Conservation (phyloP, 2,329 filamentous ascomycete species). For the Beauveria rudraprayagi region DNA sequence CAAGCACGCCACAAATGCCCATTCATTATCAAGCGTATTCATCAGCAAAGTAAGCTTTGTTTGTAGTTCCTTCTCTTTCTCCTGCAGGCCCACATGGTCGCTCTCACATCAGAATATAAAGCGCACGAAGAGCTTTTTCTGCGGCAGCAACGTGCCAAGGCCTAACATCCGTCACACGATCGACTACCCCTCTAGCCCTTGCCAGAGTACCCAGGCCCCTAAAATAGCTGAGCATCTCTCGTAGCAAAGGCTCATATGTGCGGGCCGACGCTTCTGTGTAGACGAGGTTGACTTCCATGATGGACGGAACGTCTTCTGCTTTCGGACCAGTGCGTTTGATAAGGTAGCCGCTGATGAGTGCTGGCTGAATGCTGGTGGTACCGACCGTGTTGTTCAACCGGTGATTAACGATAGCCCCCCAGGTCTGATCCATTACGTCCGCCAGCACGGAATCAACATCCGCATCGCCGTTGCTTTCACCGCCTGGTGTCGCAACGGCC, state of each 20-base stretch:
- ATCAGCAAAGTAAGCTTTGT: background rate
- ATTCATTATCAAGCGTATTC: background rate
- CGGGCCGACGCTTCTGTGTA: slow-evolving; percentile 43
- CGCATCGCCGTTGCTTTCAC: slow-evolving; percentile 33
- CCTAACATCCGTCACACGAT: slow-evolving; percentile 51
- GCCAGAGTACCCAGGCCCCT: slow-evolving; percentile 62
- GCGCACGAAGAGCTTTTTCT: slow-evolving; percentile 56
- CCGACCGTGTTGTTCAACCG: slow-evolving; percentile 52
- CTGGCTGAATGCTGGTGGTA: slow-evolving; percentile 45
- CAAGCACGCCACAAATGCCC: background rate
- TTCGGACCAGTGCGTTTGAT: slow-evolving; percentile 53
- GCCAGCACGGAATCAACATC: slow-evolving; percentile 57
- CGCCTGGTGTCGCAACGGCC: slow-evolving; percentile 37
- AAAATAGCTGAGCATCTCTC: slow-evolving; percentile 64
- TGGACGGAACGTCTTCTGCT: slow-evolving; percentile 48
- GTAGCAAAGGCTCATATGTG: slow-evolving; percentile 54
- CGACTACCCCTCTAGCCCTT: slow-evolving; percentile 54
- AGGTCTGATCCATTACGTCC: slow-evolving; percentile 67
- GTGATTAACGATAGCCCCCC: slow-evolving; percentile 64
- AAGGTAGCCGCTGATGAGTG: slow-evolving; percentile 57
- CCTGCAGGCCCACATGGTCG: background rate
- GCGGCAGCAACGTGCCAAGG: slow-evolving; percentile 73
- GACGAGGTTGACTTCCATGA: slow-evolving; percentile 59
- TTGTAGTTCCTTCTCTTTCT: background rate
- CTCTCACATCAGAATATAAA: slow-evolving; percentile 53